These are phyloP conservation scores for Filosporella fistucella DNA, from an alignment of 495 filamentous ascomycete species.

Conservation along the genomic window DNA sequence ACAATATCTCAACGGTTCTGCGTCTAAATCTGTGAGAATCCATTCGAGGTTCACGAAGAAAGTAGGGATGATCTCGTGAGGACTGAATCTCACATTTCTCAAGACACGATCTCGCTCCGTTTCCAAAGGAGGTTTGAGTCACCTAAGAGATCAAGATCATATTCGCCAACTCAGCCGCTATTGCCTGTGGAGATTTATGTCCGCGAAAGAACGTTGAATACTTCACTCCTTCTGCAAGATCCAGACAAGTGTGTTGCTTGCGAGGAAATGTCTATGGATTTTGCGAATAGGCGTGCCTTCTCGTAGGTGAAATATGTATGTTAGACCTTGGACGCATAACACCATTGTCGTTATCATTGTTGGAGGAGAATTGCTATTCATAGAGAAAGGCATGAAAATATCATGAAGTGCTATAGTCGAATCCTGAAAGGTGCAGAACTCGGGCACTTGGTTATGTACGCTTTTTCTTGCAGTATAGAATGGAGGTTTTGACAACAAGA, in stretches of 20 bases:
- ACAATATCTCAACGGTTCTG: neutral
- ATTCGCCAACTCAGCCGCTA: constrained; percentile 54
- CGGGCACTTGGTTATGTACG: neutral
- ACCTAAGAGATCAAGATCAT: constrained; percentile 60
- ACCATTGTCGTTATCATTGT: neutral
- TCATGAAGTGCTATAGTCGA: neutral
- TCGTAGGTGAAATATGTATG: constrained; percentile 3
- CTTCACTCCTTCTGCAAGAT: constrained; percentile 32
- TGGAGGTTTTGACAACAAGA: neutral
- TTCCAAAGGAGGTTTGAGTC: constrained; percentile 41
- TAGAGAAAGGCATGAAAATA: neutral
- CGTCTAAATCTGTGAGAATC: constrained; percentile 3
- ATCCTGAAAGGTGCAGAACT: neutral
- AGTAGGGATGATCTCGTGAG: constrained; percentile 10
- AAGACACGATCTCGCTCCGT: neutral
- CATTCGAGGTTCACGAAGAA: constrained; percentile 12
- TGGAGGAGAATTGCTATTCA: neutral
- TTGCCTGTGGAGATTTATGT: constrained; percentile 43
- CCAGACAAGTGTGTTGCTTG: constrained; percentile 43
- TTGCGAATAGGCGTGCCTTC: constrained; percentile 26
- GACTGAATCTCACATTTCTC: neutral
- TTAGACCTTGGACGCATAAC: neutral
- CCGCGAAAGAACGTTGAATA: constrained; percentile 37
- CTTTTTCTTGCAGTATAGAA: neutral
- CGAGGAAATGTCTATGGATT: constrained; percentile 45